phyloP scores from a whole-genome alignment of 805 yeast species.

The Nakazawaea laoshanensis region DNA sequence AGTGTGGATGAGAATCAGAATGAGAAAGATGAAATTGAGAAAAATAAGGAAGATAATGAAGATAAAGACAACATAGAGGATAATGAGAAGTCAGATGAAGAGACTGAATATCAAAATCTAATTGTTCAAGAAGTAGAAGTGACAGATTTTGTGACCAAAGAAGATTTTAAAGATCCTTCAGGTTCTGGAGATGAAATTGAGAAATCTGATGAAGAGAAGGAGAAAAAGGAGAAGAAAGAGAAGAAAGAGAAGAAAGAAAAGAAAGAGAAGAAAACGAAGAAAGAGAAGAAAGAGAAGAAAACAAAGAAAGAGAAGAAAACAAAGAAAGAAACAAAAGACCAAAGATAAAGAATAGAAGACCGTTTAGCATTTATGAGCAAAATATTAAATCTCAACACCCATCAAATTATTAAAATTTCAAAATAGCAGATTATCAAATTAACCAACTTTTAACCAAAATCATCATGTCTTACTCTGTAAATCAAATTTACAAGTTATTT shows the following conservation, averaged over 20 bases:
- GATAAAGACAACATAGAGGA: constrained; percentile 8
- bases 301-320: constrained; percentile 8
- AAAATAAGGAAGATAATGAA: constrained; percentile 9
- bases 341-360: constrained; percentile 11
- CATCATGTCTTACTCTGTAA: constrained; percentile 1
- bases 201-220: constrained; percentile 13
- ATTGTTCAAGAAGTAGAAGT: constrained; percentile 37
- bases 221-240: constrained; percentile 13
- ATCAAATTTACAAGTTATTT: constrained; percentile 18
- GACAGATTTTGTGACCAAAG: constrained; percentile 21
- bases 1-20: constrained; percentile 11
- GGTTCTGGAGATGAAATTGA: constrained; percentile 11
- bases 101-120: constrained; percentile 17
- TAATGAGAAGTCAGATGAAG: neutral
- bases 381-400: constrained; percentile 6
- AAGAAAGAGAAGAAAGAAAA: constrained; percentile 12
- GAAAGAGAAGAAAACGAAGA: too few species aligned
- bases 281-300: constrained; percentile 11
- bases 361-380: too few species aligned
- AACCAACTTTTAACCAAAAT: neutral
- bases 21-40: constrained; percentile 10
- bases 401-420: neutral
- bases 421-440: too few species aligned
- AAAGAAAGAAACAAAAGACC: constrained; percentile 10
- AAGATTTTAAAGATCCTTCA: constrained; percentile 17